Percentiles rank a stretch among this genome's conserved stretches.
Evolutionary conservation across 768 basidiomycete species (phyloP).

Genomic region (Strobilomyces echinocephalus): DNA sequence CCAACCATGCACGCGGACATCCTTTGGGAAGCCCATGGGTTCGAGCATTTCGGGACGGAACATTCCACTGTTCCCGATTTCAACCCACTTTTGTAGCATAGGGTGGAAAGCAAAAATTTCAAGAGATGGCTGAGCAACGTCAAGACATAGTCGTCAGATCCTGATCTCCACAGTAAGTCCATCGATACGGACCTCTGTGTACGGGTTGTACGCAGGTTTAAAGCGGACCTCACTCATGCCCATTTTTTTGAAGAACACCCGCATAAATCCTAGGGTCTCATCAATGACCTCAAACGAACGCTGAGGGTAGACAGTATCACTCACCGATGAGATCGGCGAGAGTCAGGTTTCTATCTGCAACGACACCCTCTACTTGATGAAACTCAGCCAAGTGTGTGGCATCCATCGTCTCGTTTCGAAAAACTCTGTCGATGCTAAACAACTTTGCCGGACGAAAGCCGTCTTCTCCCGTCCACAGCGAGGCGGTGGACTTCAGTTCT

Average conservation of each 20-base stretch:
- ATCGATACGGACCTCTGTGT: conserved; percentile 69
- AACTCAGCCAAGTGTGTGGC: conserved; percentile 98
- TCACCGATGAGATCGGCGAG: conserved; percentile 92
- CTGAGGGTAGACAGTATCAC: conserved; percentile 12
- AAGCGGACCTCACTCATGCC: conserved; percentile 90
- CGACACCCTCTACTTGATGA: conserved; percentile 99
- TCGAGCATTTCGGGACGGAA: conserved; percentile 99
- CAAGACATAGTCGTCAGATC: conserved; percentile 1
- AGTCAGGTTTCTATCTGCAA: conserved; percentile 89
- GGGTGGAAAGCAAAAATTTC: conserved; percentile 99
- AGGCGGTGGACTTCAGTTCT: conserved; percentile 4
- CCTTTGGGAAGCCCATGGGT: conserved; percentile 97
- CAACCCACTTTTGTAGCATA: conserved; percentile 89
- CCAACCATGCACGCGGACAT: conserved; percentile 96
- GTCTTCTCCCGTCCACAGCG: conserved; percentile 37
- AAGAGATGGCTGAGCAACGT: conserved; percentile 67
- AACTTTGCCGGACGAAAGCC: conserved; percentile 90
- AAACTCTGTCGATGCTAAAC: conserved; percentile 97
- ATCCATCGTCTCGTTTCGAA: conserved; percentile 98
- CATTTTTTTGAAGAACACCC: conserved; percentile 97
- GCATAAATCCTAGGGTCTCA: conserved; percentile 78
- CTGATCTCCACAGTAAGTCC: not conserved
- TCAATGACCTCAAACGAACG: not conserved
- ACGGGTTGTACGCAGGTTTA: conserved; percentile 99
- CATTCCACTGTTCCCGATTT: conserved; percentile 98